A percentile compares a stretch with the other conserved stretches of the same genome.
These are phyloP conservation scores for Barnettozyma sucrosica DNA, from an alignment of 805 yeast species.

Conservation along the genomic window DNA sequence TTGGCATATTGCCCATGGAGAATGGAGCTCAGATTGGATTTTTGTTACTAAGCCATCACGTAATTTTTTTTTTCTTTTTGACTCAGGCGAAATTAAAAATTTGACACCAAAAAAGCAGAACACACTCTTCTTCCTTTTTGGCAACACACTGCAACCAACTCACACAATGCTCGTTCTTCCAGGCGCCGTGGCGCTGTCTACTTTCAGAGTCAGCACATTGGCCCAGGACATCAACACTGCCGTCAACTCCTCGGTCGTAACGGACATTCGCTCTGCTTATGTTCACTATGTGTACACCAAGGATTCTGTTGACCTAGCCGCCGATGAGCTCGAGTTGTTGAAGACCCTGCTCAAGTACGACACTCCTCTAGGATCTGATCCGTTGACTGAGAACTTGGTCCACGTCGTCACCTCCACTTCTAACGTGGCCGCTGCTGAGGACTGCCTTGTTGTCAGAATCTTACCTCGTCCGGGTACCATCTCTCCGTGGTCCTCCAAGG, in stretches of 20 bases:
- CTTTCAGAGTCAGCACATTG: constrained; percentile 74
- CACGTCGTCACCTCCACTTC: constrained; percentile 29
- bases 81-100: background rate
- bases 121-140: background rate
- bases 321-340: constrained; percentile 43
- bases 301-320: constrained; percentile 20
- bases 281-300: constrained; percentile 74
- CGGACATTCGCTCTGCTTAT: constrained; percentile 65
- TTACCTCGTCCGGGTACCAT: constrained; percentile 94
- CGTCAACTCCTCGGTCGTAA: constrained; percentile 58
- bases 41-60: too few relatives aligned
- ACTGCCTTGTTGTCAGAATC: constrained; percentile 60
- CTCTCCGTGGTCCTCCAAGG: constrained; percentile 99
- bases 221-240: constrained; percentile 65
- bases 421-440: constrained; percentile 31
- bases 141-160: background rate
- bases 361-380: constrained; percentile 52
- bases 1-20: too few relatives aligned
- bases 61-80: too few relatives aligned
- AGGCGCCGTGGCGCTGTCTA: constrained; percentile 88
- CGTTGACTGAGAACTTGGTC: constrained; percentile 37
- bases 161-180: constrained; percentile 47
- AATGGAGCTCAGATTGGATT: too few relatives aligned
- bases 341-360: constrained; percentile 71
- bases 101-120: background rate